Base-by-base conservation (phyloP, 768 basidiomycete genomes). In the Termitomyces sp. region DNA sequence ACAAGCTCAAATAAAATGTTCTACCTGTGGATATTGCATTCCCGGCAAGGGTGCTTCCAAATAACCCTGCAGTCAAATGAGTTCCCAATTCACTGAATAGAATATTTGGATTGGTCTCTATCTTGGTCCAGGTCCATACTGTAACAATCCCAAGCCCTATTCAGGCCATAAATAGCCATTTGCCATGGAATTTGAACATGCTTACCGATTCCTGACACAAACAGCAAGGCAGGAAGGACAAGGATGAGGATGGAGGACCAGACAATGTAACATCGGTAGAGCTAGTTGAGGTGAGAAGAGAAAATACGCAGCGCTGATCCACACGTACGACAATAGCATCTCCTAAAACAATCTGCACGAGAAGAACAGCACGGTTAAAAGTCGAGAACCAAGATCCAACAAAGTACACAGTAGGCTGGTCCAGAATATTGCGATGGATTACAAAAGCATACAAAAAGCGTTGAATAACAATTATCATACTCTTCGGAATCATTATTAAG, bases 241-340 rank as follows among this genome's bases (percentile, higher is more conserved):
- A 52, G 2, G 2, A 59, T 20, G 36, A 10, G 38, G 11, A 51
- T 29, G 17, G 48, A 53, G 20, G 52, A 42, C 58, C 58, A 59
- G 25, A 51, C 58, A 4, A 59, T 11, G 25, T 59, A 52, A 15
- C 50, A 59, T 32, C 58, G 31, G 31, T 59, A 52, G 6, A 59
- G 15, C 58, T 59, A 15, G 4, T 7, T 12, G n/a, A 25, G n/a
- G 6, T 37, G 9, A 36, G 15, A 57, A 47, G 43, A 37, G 20
- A n/a, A 17, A 34, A 37, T 1, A 8, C 5, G 4, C 31, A n/a
- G 11, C 31, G 6, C n/a, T 53, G 11, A 53, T 2, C 29, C 25
- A 31, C 25, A 58, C 55, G 45, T 29, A 57, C 56, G 37, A 57
- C 56, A 46, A 57, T 49, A 20, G 49, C 58, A 29, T 59, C 58